These are phyloP conservation scores for Pythium folliculosum DNA, from an alignment of 352 stramenopile species.

Conservation along the genomic window DNA sequence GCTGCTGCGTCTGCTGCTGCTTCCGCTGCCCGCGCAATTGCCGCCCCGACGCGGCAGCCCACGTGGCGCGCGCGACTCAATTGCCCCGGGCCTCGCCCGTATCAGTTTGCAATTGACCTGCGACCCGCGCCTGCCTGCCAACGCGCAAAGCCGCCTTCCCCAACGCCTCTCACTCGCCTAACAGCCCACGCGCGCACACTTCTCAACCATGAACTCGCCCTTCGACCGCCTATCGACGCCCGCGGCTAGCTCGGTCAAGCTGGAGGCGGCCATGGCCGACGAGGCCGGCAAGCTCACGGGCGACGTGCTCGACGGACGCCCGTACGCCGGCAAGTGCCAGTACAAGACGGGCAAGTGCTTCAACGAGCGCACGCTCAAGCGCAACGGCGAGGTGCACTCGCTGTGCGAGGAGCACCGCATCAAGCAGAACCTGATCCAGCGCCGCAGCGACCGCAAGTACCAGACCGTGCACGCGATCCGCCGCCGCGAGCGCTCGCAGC, in stretches of 20 bases:
- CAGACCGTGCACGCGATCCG: conserved; percentile 83
- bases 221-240: conserved; percentile 22
- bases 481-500: conserved; percentile 75
- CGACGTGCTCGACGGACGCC: conserved; percentile 21
- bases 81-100: neutral
- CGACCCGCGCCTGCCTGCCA: conserved; percentile 22
- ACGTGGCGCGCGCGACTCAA: conserved; percentile 24
- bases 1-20: too few relatives aligned
- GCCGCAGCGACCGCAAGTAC: conserved; percentile 84
- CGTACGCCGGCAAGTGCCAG: conserved; percentile 80
- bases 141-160: conserved; percentile 1
- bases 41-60: neutral
- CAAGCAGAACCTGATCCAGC: conserved; percentile 87
- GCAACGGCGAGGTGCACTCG: conserved; percentile 79
- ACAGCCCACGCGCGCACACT: neutral
- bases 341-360: conserved; percentile 91
- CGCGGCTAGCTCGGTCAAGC: conserved; percentile 22
- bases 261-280: conserved; percentile 22
- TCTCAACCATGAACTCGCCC: conserved; percentile 16
- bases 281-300: neutral
- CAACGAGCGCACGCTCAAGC: conserved; percentile 85
- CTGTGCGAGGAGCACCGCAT: conserved; percentile 84
- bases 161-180: too few relatives aligned
- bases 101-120: conserved; percentile 61
- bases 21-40: conserved; percentile 13